These are phyloP conservation scores for Sequoiadendron giganteum DNA, from an alignment of 75 land plant species.

Conservation along the genomic window DNA sequence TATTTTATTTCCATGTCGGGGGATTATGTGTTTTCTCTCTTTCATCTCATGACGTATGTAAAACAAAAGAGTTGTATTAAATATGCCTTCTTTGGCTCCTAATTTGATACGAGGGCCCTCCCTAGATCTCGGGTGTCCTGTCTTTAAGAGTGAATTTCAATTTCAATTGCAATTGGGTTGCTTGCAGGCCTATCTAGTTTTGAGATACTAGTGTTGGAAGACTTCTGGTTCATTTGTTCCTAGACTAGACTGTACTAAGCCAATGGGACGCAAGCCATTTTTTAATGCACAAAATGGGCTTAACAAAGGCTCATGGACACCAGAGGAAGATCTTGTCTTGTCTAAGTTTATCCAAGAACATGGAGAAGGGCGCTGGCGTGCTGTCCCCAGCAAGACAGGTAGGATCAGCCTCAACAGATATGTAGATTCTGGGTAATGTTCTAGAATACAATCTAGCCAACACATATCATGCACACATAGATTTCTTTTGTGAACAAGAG, in stretches of 20 bases:
- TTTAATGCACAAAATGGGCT: conserved; percentile 11
- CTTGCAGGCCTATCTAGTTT: neutral
- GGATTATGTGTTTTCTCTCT: neutral
- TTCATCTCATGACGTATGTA: neutral
- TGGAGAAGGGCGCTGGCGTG: conserved; percentile 18
- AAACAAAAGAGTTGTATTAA: neutral
- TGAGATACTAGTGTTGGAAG: neutral
- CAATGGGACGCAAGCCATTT: conserved; percentile 9
- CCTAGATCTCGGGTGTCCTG: neutral
- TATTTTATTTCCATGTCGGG: neutral
- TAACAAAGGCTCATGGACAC: conserved; percentile 23
- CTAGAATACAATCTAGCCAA: too few species aligned
- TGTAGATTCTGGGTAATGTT: neutral
- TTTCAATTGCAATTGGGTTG: neutral
- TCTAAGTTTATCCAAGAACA: conserved; percentile 15
- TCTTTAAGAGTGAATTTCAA: neutral
- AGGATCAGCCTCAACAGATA: neutral
- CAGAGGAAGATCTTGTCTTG: conserved; percentile 19
- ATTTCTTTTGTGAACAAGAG: neutral
- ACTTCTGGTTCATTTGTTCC: neutral
- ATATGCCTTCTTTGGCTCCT: neutral
- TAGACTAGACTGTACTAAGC: neutral
- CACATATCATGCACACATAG: neutral
- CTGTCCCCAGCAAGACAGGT: conserved; percentile 15
- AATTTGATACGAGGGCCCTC: neutral